A percentile compares a stretch with the other conserved stretches of the same genome.
These are phyloP conservation scores for Arxiozyma telluris DNA, from an alignment of 1,139 yeast species.

Conservation along the genomic window DNA sequence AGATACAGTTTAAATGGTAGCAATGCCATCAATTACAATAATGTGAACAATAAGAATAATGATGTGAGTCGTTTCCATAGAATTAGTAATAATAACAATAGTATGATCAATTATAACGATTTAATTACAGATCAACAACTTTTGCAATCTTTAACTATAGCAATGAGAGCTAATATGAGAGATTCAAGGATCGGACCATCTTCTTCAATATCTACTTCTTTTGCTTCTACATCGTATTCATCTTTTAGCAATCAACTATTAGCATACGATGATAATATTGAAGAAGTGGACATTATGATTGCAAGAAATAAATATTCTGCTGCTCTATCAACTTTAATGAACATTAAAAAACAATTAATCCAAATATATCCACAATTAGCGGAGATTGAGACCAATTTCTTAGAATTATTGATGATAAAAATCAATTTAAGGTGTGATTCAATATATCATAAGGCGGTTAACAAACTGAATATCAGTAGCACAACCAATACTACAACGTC, in stretches of 20 bases:
- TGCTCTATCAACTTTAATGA: conserved; percentile 20
- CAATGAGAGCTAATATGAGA: conserved; percentile 24
- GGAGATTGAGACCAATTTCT: conserved; percentile 35
- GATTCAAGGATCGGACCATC: conserved; percentile 15
- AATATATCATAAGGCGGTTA: conserved; percentile 28
- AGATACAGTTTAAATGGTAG: conserved; percentile 21
- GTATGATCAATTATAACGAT: conserved; percentile 3
- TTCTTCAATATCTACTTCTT: neutral
- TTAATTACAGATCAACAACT: conserved; percentile 20
- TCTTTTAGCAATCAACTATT: conserved; percentile 14
- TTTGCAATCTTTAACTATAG: conserved; percentile 22
- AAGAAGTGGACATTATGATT: conserved; percentile 25
- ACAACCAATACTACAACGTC: neutral
- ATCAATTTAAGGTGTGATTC: conserved; percentile 33
- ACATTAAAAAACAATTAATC: conserved; percentile 16
- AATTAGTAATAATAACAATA: neutral
- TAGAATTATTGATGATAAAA: conserved; percentile 37
- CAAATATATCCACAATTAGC: conserved; percentile 13
- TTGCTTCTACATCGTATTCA: conserved; percentile 1
- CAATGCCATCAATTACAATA: neutral
- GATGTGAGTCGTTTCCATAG: neutral
- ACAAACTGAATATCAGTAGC: conserved; percentile 23
- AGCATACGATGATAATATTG: conserved; percentile 22
- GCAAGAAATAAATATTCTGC: conserved; percentile 23
- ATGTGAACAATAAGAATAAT: neutral